A percentile compares a stretch with the other conserved stretches of the same genome.
phyloP scores from a whole-genome alignment of 306 rosid species.

The Casuarina equisetifolia region DNA sequence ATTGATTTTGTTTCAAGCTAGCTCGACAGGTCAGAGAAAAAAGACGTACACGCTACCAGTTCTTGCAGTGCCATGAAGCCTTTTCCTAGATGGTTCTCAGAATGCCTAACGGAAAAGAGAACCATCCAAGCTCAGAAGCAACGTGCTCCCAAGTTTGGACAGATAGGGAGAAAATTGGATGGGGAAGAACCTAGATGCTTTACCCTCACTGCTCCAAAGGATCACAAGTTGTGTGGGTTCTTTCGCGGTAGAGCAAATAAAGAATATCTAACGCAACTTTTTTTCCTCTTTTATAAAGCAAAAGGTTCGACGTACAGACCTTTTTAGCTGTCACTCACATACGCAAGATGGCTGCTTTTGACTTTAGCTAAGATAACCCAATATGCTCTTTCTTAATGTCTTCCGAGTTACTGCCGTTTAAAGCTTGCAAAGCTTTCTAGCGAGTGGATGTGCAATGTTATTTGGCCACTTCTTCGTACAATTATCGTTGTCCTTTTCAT shows the following conservation, averaged over 20 bases:
- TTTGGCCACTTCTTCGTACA: too few relatives aligned
- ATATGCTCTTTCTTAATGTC: background rate
- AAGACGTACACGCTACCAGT: too few relatives aligned
- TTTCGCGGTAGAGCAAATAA: background rate
- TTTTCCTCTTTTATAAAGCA: background rate
- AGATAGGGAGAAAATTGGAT: background rate
- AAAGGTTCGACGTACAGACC: background rate
- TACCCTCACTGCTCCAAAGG: background rate
- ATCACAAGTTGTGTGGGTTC: background rate
- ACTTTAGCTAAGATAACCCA: background rate
- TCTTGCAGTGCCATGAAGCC: background rate
- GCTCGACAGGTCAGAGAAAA: background rate
- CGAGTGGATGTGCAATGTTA: too few relatives aligned
- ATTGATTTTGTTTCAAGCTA: background rate
- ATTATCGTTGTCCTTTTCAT: too few relatives aligned
- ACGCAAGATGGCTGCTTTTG: background rate
- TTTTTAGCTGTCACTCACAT: constrained; percentile 7
- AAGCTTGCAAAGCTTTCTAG: background rate
- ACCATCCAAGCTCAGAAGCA: background rate
- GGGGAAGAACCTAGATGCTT: background rate
- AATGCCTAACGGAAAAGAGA: background rate
- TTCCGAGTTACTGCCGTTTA: background rate
- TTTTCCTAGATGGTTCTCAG: background rate
- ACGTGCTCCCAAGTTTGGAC: constrained; percentile 4
- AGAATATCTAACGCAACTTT: background rate